Conservation (phyloP, 352 stramenopile species). For the Pythium monospermum region DNA sequence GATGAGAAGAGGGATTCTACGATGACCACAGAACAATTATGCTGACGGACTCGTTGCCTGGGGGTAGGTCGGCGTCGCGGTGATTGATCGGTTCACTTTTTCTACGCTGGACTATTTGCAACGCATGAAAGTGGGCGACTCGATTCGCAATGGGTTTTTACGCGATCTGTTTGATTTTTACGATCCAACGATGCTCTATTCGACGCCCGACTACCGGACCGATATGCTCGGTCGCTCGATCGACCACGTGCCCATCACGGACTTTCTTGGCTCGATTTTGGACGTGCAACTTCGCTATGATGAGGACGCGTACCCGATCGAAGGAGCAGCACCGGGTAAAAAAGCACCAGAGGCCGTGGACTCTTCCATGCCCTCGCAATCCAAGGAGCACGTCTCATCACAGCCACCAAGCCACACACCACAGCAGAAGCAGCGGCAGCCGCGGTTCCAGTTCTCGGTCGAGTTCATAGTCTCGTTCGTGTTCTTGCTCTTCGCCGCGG, state of each 20-base stretch:
- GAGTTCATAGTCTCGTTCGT: conserved; percentile 34
- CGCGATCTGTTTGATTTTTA: conserved; percentile 79
- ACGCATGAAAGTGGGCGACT: conserved; percentile 73
- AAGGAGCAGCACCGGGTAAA: conserved; percentile 5
- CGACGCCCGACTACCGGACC: conserved; percentile 70
- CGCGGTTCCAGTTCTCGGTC: conserved; percentile 37
- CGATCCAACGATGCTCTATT: conserved; percentile 79
- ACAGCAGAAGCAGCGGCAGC: background rate
- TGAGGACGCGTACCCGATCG: conserved; percentile 72
- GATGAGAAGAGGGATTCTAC: background rate
- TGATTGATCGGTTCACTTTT: conserved; percentile 90
- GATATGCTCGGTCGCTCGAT: conserved; percentile 71
- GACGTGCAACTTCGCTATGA: conserved; percentile 70
- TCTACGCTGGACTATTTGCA: conserved; percentile 86
- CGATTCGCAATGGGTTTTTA: conserved; percentile 57
- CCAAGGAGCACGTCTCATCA: too few relatives aligned
- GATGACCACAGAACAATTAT: background rate
- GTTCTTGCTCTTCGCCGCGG: conserved; percentile 18
- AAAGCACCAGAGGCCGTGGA: background rate
- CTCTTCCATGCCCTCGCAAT: background rate
- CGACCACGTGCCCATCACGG: conserved; percentile 73
- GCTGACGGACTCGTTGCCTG: background rate
- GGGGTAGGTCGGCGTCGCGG: conserved; percentile 76
- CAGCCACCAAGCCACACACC: background rate
- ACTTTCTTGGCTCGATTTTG: conserved; percentile 87